Conservation (phyloP, 2,329 filamentous ascomycete species). For the Epichloe aotearoae region DNA sequence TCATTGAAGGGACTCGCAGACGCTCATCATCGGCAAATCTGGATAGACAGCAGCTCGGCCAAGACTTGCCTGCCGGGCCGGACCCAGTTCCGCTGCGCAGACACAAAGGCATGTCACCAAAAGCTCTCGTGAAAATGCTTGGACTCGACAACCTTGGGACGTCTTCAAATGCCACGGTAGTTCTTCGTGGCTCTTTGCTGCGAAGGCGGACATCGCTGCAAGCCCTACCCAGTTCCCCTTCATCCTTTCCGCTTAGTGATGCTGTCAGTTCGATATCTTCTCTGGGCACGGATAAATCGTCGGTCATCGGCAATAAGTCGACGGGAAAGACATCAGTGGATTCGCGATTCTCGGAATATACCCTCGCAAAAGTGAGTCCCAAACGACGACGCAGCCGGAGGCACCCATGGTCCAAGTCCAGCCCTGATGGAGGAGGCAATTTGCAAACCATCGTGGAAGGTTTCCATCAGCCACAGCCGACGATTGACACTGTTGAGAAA, state of each 20-base stretch:
- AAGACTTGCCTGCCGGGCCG: neutral
- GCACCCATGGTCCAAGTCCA: constrained; percentile 23
- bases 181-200: constrained; percentile 12
- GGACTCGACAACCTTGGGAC: constrained; percentile 13
- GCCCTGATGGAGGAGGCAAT: constrained; percentile 19
- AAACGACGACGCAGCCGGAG: constrained; percentile 17
- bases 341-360: constrained; percentile 13
- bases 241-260: constrained; percentile 10
- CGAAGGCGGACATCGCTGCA: constrained; percentile 16
- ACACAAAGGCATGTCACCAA: constrained; percentile 10
- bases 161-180: constrained; percentile 16
- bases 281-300: constrained; percentile 13
- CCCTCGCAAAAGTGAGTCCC: constrained; percentile 10
- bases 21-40: constrained; percentile 1
- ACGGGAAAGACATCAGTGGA: constrained; percentile 23
- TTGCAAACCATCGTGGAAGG: constrained; percentile 23
- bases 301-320: constrained; percentile 12
- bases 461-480: constrained; percentile 16
- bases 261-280: constrained; percentile 16
- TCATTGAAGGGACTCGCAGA: constrained; percentile 6
- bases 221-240: constrained; percentile 8
- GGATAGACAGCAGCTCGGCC: neutral
- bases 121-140: constrained; percentile 15
- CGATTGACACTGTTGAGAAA: constrained; percentile 55
- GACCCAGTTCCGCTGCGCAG: constrained; percentile 4